Percentiles rank a stretch among this genome's conserved stretches.
phyloP scores from a whole-genome alignment of 116 monocot genomes.

The Dioscorea cayenensis region DNA sequence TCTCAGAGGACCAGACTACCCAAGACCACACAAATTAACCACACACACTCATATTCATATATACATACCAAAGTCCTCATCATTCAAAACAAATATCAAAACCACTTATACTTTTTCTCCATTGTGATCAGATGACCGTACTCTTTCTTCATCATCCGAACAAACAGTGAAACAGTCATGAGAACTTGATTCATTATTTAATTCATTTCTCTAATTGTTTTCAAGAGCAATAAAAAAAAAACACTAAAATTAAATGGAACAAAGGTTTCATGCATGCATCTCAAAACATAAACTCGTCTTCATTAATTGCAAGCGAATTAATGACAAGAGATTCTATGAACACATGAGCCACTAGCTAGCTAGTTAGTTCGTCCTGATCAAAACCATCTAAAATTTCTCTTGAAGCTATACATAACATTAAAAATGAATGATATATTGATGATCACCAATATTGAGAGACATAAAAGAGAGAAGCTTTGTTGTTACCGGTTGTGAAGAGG shows the following conservation, averaged over 20 bases:
- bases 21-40: not conserved
- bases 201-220: too few species aligned
- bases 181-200: too few species aligned
- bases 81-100: not conserved
- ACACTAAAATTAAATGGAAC: not conserved
- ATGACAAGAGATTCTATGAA: conserved; percentile 1
- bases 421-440: not conserved
- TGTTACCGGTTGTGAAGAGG: conserved; percentile 36
- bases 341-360: not conserved
- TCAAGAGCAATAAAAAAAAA: too few species aligned
- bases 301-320: not conserved
- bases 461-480: not conserved
- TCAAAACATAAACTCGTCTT: not conserved
- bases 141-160: too few species aligned
- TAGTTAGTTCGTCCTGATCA: too few species aligned
- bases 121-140: too few species aligned
- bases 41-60: not conserved
- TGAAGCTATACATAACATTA: not conserved
- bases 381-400: not conserved
- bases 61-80: not conserved
- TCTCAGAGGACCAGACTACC: not conserved
- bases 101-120: not conserved
- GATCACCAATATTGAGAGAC: not conserved
- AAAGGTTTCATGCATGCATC: not conserved
- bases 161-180: too few species aligned